Evolutionary conservation across 202 grass and related monocot genomes (phyloP).

Genomic region (Schoenoplectus tabernaemontani): DNA sequence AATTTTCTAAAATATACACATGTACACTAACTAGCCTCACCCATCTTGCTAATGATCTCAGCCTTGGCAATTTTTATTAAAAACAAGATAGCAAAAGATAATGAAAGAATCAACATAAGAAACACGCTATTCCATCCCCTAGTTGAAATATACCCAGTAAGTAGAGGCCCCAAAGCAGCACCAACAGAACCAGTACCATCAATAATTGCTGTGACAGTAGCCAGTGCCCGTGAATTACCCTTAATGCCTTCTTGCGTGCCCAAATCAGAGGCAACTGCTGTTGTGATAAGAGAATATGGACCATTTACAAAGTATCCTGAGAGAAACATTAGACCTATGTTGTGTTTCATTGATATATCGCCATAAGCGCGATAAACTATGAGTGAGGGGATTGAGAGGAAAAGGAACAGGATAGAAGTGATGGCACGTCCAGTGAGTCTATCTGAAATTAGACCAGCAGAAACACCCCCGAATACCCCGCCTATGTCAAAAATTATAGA

Average conservation of each 20-base stretch:
- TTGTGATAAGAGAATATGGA: conserved; percentile 93
- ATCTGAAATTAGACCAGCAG: conserved; percentile 70
- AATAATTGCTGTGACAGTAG: conserved; percentile 84
- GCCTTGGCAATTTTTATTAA: conserved; percentile 66
- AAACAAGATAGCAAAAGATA: conserved; percentile 71
- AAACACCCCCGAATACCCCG: conserved; percentile 82
- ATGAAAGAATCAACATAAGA: conserved; percentile 79
- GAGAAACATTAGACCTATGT: conserved; percentile 78
- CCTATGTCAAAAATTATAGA: conserved; percentile 84
- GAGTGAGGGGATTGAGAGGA: conserved; percentile 70
- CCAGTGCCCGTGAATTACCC: conserved; percentile 78
- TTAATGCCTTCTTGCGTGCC: conserved; percentile 67
- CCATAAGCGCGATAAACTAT: conserved; percentile 59
- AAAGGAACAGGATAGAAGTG: conserved; percentile 68
- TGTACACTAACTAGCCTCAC: conserved; percentile 27
- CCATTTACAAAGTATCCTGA: conserved; percentile 91
- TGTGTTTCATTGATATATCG: conserved; percentile 67
- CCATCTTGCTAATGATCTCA: conserved; percentile 53
- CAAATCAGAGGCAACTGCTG: conserved; percentile 85
- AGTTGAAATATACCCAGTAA: conserved; percentile 91
- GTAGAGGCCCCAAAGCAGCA: conserved; percentile 70
- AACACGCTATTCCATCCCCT: conserved; percentile 94
- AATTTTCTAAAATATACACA: conserved; percentile 10
- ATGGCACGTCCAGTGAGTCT: conserved; percentile 47
- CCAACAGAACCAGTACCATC: conserved; percentile 84